Conservation (phyloP, 2,329 filamentous ascomycete genomes). For the Ascochyta rabiei region DNA sequence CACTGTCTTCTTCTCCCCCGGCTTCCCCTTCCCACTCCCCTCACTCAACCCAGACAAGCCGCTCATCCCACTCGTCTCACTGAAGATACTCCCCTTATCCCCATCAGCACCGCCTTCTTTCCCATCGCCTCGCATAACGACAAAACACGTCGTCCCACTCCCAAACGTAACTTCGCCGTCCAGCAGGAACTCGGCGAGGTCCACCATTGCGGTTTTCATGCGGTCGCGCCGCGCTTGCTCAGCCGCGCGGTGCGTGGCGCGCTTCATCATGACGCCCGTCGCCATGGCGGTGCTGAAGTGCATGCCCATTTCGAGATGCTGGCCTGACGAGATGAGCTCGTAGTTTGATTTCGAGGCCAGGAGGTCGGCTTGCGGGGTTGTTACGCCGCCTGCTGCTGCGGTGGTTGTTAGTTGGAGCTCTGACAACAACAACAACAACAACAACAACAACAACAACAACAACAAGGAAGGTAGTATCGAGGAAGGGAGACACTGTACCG, state of each 20-base stretch:
- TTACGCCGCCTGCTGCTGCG: constrained; percentile 32
- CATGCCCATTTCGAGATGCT: constrained; percentile 40
- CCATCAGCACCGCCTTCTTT: constrained; percentile 22
- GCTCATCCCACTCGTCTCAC: constrained; percentile 15
- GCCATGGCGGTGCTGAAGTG: constrained; percentile 43
- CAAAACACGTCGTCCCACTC: constrained; percentile 39
- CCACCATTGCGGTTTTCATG: constrained; percentile 42
- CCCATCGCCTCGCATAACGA: constrained; percentile 29
- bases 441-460: no score
- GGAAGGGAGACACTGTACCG: constrained; percentile 15
- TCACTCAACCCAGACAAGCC: constrained; percentile 9
- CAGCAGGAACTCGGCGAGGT: constrained; percentile 36
- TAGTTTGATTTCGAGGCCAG: constrained; percentile 40
- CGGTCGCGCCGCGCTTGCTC: constrained; percentile 42
- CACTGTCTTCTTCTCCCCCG: constrained; percentile 35
- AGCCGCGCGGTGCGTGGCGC: constrained; percentile 38
- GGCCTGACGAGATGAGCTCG: constrained; percentile 37
- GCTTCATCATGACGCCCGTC: constrained; percentile 42
- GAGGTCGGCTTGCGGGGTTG: constrained; percentile 36
- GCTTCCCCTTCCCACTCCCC: constrained; percentile 12
- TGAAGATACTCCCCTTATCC: constrained; percentile 9
- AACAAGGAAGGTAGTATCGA: no score
- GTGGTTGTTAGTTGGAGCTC: constrained; percentile 1
- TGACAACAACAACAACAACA: no score
- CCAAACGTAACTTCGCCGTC: constrained; percentile 42